A percentile compares a stretch with the other conserved stretches of the same genome.
These are phyloP conservation scores for Flaveria ramosissima DNA, from an alignment of 129 eudicot species.

Conservation along the genomic window DNA sequence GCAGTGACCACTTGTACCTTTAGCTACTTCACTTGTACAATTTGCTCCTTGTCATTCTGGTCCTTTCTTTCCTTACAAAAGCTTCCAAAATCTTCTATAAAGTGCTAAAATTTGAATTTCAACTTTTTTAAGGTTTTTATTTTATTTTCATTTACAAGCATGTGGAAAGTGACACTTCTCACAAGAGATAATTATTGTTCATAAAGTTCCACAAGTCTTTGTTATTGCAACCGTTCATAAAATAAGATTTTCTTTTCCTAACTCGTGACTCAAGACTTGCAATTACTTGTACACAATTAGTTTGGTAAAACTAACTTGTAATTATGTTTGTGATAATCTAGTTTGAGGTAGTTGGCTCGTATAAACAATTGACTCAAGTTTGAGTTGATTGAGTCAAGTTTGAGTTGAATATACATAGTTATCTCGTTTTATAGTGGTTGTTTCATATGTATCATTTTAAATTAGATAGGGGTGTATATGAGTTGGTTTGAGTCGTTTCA, in stretches of 20 bases:
- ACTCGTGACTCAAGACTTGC: no score
- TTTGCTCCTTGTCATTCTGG: constrained; percentile 29
- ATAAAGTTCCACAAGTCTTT: constrained; percentile 1
- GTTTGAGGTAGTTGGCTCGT: background rate
- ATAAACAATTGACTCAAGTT: background rate
- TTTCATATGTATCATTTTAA: no score
- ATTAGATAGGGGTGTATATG: no score
- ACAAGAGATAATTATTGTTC: constrained; percentile 30
- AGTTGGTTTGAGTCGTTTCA: no score
- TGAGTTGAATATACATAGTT: no score
- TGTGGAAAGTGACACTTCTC: constrained; percentile 63
- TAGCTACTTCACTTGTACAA: constrained; percentile 39
- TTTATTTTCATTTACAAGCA: constrained; percentile 37
- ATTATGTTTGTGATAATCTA: background rate
- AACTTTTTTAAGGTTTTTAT: constrained; percentile 53
- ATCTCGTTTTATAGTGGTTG: no score
- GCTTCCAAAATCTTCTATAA: constrained; percentile 55
- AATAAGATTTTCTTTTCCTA: no score
- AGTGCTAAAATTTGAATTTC: constrained; percentile 61
- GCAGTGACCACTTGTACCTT: constrained; percentile 14
- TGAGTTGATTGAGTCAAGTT: no score
- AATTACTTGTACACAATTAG: no score
- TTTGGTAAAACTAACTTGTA: no score
- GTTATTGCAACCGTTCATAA: background rate
- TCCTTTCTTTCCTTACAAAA: constrained; percentile 30